Evolutionary conservation across 768 basidiomycete species (phyloP).

Genomic region (Lactifluus piperatus): DNA sequence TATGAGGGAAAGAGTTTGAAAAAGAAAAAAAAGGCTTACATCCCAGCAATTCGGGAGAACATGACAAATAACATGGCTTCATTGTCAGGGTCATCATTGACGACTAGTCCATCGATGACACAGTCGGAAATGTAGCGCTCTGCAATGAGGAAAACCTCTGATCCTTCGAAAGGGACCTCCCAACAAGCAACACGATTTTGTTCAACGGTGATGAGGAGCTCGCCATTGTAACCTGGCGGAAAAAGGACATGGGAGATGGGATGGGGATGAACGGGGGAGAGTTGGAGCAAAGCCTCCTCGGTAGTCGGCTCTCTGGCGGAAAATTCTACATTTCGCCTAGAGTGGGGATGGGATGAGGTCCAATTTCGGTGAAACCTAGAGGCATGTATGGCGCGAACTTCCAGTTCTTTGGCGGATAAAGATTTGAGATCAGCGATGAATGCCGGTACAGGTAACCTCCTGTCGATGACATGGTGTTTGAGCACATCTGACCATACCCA

Average conservation of each 20-base stretch:
- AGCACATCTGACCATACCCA: conserved; percentile 33
- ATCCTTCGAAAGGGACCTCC: conserved; percentile 30
- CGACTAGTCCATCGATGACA: conserved; percentile 24
- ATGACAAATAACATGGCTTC: conserved; percentile 23
- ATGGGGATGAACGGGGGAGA: conserved; percentile 12
- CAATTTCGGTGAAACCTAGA: conserved; percentile 30
- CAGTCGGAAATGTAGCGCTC: conserved; percentile 20
- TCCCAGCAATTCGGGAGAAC: neutral
- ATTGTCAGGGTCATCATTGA: conserved; percentile 26
- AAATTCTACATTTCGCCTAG: conserved; percentile 23
- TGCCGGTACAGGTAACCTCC: conserved; percentile 29
- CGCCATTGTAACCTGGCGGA: conserved; percentile 25
- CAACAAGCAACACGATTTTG: conserved; percentile 26
- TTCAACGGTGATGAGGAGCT: conserved; percentile 27
- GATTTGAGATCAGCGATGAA: conserved; percentile 24
- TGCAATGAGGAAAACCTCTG: conserved; percentile 27
- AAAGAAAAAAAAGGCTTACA: neutral
- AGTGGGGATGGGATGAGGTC: conserved; percentile 24
- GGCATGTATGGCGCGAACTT: conserved; percentile 29
- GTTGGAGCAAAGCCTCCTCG: conserved; percentile 11
- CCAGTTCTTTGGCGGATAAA: conserved; percentile 28
- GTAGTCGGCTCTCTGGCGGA: conserved; percentile 10
- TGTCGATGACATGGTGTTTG: conserved; percentile 27
- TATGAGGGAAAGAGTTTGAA: neutral
- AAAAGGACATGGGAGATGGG: conserved; percentile 26